phyloP scores from a whole-genome alignment of 257 asterid species.

The Solanum medicagineum region DNA sequence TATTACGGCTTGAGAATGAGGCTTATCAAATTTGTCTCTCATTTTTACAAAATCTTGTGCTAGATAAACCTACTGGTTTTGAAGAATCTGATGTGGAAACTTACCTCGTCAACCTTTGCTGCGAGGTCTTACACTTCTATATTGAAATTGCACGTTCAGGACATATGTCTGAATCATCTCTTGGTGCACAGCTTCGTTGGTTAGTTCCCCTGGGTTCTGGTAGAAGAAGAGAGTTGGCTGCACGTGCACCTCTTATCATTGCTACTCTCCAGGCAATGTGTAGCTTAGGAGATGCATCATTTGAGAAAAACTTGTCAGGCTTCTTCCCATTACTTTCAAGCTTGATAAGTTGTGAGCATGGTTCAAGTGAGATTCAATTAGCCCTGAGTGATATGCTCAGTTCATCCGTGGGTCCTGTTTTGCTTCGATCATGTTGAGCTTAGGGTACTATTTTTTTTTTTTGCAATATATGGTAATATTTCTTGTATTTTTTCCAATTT shows the following conservation, averaged over 20 bases:
- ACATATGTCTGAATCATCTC: conserved; percentile 29
- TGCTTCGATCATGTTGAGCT: conserved; percentile 69
- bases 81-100: conserved; percentile 70
- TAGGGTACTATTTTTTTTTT: background rate
- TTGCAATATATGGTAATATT: conserved; percentile 29
- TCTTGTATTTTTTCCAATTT: background rate
- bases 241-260: conserved; percentile 85
- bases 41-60: conserved; percentile 62
- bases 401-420: conserved; percentile 77
- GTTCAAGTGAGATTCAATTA: conserved; percentile 80
- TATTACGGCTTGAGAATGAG: conserved; percentile 92
- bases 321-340: conserved; percentile 75
- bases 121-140: conserved; percentile 70
- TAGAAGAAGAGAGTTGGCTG: conserved; percentile 77
- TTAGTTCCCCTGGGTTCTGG: conserved; percentile 83
- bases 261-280: conserved; percentile 80
- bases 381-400: conserved; percentile 83
- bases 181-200: conserved; percentile 37
- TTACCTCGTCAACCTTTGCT: conserved; percentile 71
- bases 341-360: conserved; percentile 91
- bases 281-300: conserved; percentile 60
- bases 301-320: conserved; percentile 57
- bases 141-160: conserved; percentile 44
- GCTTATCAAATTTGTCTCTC: conserved; percentile 90
- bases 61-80: conserved; percentile 39